phyloP scores from a whole-genome alignment of 495 filamentous ascomycete species.

The Talaromyces liani region DNA sequence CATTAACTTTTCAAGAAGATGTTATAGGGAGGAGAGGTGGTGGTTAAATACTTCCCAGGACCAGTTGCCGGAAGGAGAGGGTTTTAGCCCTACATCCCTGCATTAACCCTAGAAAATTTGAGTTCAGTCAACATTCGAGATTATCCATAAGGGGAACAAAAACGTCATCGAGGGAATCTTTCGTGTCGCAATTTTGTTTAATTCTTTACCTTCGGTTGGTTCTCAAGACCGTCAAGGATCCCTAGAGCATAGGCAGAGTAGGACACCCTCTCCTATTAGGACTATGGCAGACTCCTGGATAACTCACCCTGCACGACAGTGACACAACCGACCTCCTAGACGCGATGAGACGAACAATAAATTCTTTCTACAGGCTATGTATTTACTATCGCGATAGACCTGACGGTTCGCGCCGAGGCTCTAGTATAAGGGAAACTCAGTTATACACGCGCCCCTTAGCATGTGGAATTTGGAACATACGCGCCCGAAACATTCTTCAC shows the following conservation, averaged over 20 bases:
- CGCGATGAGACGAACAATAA: background rate
- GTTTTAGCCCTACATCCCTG: background rate
- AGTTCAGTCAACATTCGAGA: background rate
- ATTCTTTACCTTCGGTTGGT: background rate
- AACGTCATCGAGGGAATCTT: background rate
- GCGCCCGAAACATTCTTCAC: slow-evolving; percentile 1
- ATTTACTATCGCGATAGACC: background rate
- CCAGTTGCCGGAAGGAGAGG: too few species aligned
- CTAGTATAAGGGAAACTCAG: background rate
- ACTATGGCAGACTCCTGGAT: background rate
- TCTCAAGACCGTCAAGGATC: background rate
- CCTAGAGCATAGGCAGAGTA: background rate
- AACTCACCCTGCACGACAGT: background rate
- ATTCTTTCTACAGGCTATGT: background rate
- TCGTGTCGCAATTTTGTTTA: background rate
- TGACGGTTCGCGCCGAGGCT: background rate
- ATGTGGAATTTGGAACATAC: background rate
- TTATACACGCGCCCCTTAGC: background rate
- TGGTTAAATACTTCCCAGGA: background rate
- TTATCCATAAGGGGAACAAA: background rate
- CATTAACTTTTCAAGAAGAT: background rate
- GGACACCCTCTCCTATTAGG: background rate
- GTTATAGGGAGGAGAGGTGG: background rate
- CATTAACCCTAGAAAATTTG: background rate
- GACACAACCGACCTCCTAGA: background rate